Base-by-base conservation (phyloP, 805 yeast genomes). In the Ascoidea rubescens region DNA sequence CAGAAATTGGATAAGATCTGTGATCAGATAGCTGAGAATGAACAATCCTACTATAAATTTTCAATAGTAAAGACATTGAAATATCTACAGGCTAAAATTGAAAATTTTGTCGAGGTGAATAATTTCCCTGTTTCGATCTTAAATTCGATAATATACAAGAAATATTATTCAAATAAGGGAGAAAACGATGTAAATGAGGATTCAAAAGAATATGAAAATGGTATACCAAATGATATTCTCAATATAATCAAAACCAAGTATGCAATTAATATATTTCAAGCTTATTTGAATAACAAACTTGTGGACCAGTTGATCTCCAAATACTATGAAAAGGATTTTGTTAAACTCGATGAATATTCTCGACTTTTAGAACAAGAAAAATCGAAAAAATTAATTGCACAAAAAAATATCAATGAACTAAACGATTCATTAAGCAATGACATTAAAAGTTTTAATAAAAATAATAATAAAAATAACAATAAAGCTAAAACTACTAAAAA, bases 201-300 rank as follows among this genome's bases (percentile, higher is more conserved):
- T 21, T 21, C 28, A 21, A 21, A 21, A 21, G 28, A 21, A 21
- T 21, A 21, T 21, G 28, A 53, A 37, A 59, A 59, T 10, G 60
- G 62, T 12, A 68, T 69, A 2, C 70, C 76, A 2, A 57, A 55
- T 2, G 63, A 66, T 5, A 65, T 74, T 1, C 57, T 71, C n/a
- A 55, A 60, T 3, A 59, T 69, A 2, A 66, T 72, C 16, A 64
- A 70, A 17, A 61, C 65, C 14, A 69, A 68, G 51, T 64, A 71
- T 51, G 63, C 83, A 5, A 64, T 80, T 3, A 72, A 75, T 31
- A 62, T 80, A 32, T 54, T 81, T 5, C 71, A 78, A 2, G 71
- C 77, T 2, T 72, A 71, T 55, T 64, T 77, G 28, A 21, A 21
- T 21, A 21, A 21, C 28, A 21, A 21, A 1, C 61, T 63, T 17